A percentile compares a stretch with the other conserved stretches of the same genome.
Conservation (phyloP, 306 rosid genomes). For the Quercus ilex region DNA sequence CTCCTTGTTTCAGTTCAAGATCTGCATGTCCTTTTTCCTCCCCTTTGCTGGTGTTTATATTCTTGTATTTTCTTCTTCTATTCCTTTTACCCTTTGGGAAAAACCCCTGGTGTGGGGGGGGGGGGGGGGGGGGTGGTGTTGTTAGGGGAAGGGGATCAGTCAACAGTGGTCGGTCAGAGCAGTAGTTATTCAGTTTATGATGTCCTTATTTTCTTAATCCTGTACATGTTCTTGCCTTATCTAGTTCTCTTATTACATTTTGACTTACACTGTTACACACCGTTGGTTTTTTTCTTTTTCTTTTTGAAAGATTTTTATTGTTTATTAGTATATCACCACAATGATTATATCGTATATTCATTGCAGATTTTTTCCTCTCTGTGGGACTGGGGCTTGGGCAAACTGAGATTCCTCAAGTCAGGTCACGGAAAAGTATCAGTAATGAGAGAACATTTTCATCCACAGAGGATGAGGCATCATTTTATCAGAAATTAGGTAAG, state of each 20-base stretch:
- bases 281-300: not conserved
- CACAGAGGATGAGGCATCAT: slow-evolving; percentile 54
- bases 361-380: slow-evolving; percentile 79
- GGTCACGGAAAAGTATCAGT: slow-evolving; percentile 81
- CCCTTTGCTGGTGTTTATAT: not conserved
- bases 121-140: not conserved
- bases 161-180: not conserved
- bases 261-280: not conserved
- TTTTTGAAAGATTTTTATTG: not conserved
- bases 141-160: not conserved
- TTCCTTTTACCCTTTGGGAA: not conserved
- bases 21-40: not conserved
- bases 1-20: not conserved
- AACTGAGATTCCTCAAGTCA: slow-evolving; percentile 62
- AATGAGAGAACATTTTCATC: slow-evolving; percentile 92
- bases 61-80: not conserved
- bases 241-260: not conserved
- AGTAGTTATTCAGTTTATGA: not conserved
- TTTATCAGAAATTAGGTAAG: slow-evolving; percentile 60
- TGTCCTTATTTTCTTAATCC: not conserved
- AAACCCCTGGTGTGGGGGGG: no score
- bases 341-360: slow-evolving; percentile 18
- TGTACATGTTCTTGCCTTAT: not conserved
- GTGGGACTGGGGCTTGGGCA: slow-evolving; percentile 91
- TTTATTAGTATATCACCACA: not conserved